These are phyloP conservation scores for Raphanus raphanistrum DNA, from an alignment of 345 rosid genomes.

Conservation along the genomic window DNA sequence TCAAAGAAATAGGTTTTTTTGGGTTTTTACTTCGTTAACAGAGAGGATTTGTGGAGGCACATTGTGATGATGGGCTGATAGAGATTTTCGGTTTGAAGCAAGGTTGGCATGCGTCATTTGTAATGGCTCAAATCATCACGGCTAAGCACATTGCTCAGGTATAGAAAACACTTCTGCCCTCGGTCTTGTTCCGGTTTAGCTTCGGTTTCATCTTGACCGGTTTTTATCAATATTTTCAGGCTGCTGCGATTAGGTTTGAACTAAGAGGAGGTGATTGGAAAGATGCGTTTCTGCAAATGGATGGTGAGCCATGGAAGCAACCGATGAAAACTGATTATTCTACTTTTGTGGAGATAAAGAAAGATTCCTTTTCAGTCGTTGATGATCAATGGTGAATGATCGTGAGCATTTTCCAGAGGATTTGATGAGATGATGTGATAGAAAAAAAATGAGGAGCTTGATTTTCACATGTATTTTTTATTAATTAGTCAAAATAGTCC, in stretches of 20 bases:
- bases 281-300: constrained; percentile 90
- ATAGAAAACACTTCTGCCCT: neutral
- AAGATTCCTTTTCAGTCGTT: constrained; percentile 71
- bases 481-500: constrained; percentile 16
- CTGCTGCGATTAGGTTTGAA: constrained; percentile 85
- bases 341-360: constrained; percentile 73
- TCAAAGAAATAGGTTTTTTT: neutral
- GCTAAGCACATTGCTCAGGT: constrained; percentile 99
- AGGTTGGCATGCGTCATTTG: constrained; percentile 98
- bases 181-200: neutral
- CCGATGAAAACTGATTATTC: constrained; percentile 70
- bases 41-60: constrained; percentile 97
- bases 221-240: constrained; percentile 44
- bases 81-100: constrained; percentile 96
- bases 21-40: constrained; percentile 21
- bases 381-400: constrained; percentile 66
- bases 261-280: constrained; percentile 89
- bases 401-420: neutral
- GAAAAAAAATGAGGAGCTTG: neutral
- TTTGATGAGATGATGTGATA: neutral
- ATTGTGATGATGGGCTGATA: constrained; percentile 83
- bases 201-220: constrained; percentile 1
- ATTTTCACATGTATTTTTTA: constrained; percentile 14
- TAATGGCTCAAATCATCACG: constrained; percentile 90
- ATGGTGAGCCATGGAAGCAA: constrained; percentile 98